Evolutionary conservation across 768 basidiomycete genomes (phyloP), one percentile per base, ranked within the genome.

Genomic region (Agaricus bisporus): DNA sequence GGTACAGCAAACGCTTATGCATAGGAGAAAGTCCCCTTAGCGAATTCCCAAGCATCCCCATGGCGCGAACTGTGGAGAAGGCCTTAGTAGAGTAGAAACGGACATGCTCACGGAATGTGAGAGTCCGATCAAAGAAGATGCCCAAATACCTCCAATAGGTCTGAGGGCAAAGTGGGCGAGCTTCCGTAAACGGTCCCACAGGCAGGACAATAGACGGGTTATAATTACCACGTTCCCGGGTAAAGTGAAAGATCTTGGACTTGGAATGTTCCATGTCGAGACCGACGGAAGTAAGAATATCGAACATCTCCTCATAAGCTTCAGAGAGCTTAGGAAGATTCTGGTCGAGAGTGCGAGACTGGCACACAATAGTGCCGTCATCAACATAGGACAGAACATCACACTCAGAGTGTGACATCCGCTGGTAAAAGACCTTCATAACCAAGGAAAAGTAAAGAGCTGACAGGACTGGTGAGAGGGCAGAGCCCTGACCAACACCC

Each of bases 401-500:
- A 17, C 9, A 15, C 48, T 17, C 46, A n/a, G 18, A 9, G 10
- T 35, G 29, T 15, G 37, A 8, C 5, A 11, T 35, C 37, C 36
- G 2, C 48, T 8, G 3, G 12, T 26, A 6, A 20, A 49, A 49
- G 4, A 41, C 17, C 12, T 15, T 17, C 10, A 18, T 49, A 26
- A 55, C 43, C n/a, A 22, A 26, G 26, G 41, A 28, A 41, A 49
- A 49, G 17, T 55, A 28, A 14, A 55, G 5, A 11, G 32, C 32
- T 1, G 32, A 32, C 32, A 32, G 5, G 32, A 32, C 10, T 41
- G 22, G 18, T 43, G 49, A 5, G 29, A 49, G 14, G 49, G 42
- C 48, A 56, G 51, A 35, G 51, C 51, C 45, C 51, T 35, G 17
- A 51, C 29, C 6, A 45, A 37, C n/a, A 42, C 51, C 6, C 43